Base-by-base conservation (phyloP, 148 eudicot genomes). In the Dysphania ambrosioides region DNA sequence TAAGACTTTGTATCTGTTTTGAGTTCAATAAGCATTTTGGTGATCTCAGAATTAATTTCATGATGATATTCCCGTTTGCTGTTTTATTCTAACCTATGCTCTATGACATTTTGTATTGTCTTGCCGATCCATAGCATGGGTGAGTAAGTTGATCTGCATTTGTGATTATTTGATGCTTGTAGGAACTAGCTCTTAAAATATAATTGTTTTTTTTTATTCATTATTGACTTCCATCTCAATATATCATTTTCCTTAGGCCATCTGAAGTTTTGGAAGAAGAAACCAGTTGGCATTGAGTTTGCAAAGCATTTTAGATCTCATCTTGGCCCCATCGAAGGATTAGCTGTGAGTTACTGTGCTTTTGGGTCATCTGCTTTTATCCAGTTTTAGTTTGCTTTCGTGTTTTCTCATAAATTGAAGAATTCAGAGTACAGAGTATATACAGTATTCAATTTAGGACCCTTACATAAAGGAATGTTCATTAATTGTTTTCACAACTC, bases 231-330 rank as follows among this genome's bases (percentile, higher is more conserved):
- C 29, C 36, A 27, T 18, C 23, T 42, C 23, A 27, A 31, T 80
- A 19, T 35, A 11, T 59, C 35, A 72, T 57, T 73, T 70, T 53
- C 66, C 15, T 38, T 77, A 95, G 99, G 99, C 65, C 99, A 95
- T 76, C 77, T 95, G 80, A 95, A 95, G 79, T 95, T 95, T 79
- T 95, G 99, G 99, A 95, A 95, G 93, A 95, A 95, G 86, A 92
- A 87, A 77, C 78, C 92, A 57, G 58, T 83, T 24, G 99, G 99
- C 44, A 87, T 92, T 66, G 99, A 95, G 86, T 95, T 95, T 85
- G 99, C 99, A 31, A 95, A 95, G 83, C 97, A 92, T 85, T 95
- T 95, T 79, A 88, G 92, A 81, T 86, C 99, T 79, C 99, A 95
- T 78, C 88, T 90, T 82, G 97, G 99, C 75, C 96, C 99, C 65